Percentiles rank a stretch among this genome's conserved stretches.
Conservation (phyloP, 495 filamentous ascomycete genomes). For the Gamarada debralockiae region DNA sequence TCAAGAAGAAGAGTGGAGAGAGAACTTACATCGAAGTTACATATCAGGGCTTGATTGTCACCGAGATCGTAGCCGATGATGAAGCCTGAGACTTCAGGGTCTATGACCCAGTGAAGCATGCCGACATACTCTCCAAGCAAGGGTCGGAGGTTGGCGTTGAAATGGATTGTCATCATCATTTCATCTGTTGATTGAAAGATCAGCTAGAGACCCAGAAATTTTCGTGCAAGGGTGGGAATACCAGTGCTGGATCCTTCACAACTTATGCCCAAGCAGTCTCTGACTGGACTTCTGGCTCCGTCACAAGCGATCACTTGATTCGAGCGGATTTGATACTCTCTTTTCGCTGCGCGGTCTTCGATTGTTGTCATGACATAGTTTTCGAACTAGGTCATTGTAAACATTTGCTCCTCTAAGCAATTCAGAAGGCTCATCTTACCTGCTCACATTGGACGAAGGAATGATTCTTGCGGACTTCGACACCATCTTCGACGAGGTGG, state of each 20-base stretch:
- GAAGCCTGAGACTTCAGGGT: conserved; percentile 35
- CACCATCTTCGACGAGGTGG: not conserved
- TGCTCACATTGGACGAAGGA: conserved; percentile 17
- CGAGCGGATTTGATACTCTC: conserved; percentile 6
- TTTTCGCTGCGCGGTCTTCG: conserved; percentile 15
- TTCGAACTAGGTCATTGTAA: not conserved
- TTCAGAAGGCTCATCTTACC: too few species aligned
- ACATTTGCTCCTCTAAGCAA: too few species aligned
- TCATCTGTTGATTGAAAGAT: conserved; percentile 24
- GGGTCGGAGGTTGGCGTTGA: conserved; percentile 35
- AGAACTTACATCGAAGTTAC: conserved; percentile 34
- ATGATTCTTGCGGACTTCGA: conserved; percentile 17
- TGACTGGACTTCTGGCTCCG: conserved; percentile 31
- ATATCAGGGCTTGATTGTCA: conserved; percentile 37
- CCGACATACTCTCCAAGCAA: conserved; percentile 34
- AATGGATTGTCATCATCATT: conserved; percentile 45
- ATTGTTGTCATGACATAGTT: conserved; percentile 7
- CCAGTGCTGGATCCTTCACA: too few species aligned
- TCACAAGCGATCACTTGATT: conserved; percentile 34
- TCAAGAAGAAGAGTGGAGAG: too few species aligned
- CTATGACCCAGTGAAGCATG: conserved; percentile 43
- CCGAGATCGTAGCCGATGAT: conserved; percentile 38
- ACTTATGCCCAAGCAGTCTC: conserved; percentile 28
- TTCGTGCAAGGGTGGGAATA: not conserved
- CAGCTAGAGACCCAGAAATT: too few species aligned